Conservation (phyloP, 2,329 filamentous ascomycete species). For the Penicillium frequentans region DNA sequence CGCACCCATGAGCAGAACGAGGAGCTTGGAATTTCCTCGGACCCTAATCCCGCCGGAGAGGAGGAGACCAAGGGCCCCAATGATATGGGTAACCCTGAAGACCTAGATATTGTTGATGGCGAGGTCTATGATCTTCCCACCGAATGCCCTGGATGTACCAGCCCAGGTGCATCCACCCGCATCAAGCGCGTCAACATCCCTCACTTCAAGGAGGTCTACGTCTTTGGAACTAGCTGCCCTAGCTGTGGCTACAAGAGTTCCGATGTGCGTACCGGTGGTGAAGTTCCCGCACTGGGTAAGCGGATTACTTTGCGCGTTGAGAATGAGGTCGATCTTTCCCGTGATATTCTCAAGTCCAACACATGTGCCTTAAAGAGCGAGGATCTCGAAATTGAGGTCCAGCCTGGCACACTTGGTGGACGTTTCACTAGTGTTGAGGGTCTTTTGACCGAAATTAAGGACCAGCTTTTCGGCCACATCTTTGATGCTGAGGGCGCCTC, state of each 20-base stretch:
- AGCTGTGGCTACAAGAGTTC: slow-evolving; percentile 88
- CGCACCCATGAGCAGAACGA: slow-evolving; percentile 85
- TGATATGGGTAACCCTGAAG: slow-evolving; percentile 54
- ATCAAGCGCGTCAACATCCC: slow-evolving; percentile 46
- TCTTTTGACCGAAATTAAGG: slow-evolving; percentile 84
- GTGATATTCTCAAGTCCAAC: slow-evolving; percentile 96
- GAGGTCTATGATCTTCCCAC: slow-evolving; percentile 92
- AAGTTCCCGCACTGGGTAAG: slow-evolving; percentile 80
- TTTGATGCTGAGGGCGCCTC: slow-evolving; percentile 68
- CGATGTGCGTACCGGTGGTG: slow-evolving; percentile 96
- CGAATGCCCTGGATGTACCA: slow-evolving; percentile 86
- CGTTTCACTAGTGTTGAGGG: slow-evolving; percentile 97
- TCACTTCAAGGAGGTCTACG: slow-evolving; percentile 93
- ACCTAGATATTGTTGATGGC: slow-evolving; percentile 85
- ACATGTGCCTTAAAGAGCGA: slow-evolving; percentile 84
- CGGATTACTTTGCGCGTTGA: slow-evolving; percentile 76
- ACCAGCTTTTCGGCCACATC: slow-evolving; percentile 84
- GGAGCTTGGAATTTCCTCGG: slow-evolving; percentile 69
- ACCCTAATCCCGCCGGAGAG: slow-evolving; percentile 29
- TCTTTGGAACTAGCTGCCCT: slow-evolving; percentile 89
- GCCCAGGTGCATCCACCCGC: slow-evolving; percentile 31
- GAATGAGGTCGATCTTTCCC: slow-evolving; percentile 70
- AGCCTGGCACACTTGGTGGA: slow-evolving; percentile 71
- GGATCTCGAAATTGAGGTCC: slow-evolving; percentile 82
- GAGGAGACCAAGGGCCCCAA: slow-evolving; percentile 24